Evolutionary conservation across 2,329 filamentous ascomycete species (phyloP), one percentile per base, ranked within the genome.

Genomic region (Tetracladium maxilliforme): DNA sequence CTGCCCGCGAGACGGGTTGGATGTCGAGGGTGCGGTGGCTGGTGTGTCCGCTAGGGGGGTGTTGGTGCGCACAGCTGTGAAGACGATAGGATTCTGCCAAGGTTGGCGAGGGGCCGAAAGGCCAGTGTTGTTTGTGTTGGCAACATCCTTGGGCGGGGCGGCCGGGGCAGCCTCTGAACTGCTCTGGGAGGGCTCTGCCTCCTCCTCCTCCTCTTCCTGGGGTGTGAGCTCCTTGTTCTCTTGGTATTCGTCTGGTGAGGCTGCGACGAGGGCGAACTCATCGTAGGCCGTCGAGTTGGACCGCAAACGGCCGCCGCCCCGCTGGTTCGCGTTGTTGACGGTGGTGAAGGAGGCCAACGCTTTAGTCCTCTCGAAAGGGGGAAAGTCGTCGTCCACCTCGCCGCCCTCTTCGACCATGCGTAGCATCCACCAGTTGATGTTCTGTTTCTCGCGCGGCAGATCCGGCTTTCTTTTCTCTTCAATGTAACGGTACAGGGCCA

Each of bases 351-450:
- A 72, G 6, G 67, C 69, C n/a, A 90, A 60, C 3, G 73, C 65
- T 39, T 77, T 78, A 13, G 69, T 81, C 18, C 81, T 64, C 30
- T 79, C 75, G 20, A 90, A 58, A 0, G 81, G 73, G 16, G 80
- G 79, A 35, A 90, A 90, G 41, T 90, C 82, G 35, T 83, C 78
- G 37, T 92, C 81, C 2, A 87, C 73, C 41, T 90, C 81, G 24
- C 78, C 82, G n/a, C n/a, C n/a, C 28, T 81, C 79, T 42, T 90
- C 73, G 3, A 86, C 79, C 71, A 92, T 84, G 20, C 80, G 67
- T 28, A 92, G 52, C 14, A 73, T 81, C 77, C 79, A 90, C 56
- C 72, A 72, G 41, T 87, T 87, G 37, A 86, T 74, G 37, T 81
- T 82, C 26, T 71, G 57, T 41, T 82, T 80, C 25, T 73, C 66